Base-by-base conservation (phyloP, 2,329 filamentous ascomycete species). In the Pyrenophora teres region DNA sequence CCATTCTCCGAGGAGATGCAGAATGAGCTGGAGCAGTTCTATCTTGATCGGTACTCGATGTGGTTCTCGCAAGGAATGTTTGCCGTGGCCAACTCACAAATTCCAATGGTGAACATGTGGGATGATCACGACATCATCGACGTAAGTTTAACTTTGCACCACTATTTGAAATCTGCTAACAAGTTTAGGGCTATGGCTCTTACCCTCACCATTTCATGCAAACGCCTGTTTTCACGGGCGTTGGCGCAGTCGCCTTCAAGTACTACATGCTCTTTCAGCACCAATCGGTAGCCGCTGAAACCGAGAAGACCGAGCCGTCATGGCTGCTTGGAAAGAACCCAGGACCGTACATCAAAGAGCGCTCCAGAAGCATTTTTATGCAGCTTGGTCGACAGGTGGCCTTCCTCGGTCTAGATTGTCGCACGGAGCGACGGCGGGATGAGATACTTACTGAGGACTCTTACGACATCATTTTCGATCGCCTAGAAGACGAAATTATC, bases 201-300 rank as follows among this genome's bases (percentile, higher is more conserved):
- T 99, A 97, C 71, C 87, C 92, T 3, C 84, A 97, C 61, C 85
- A 90, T 60, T 94, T 96, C 67, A 97, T 97, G 91, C 85, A 83
- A 59, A 90, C 90, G 2, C 88, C 90, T 0, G 90, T 97, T 0
- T 96, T 99, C 70, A 88, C 87, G 2, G 94, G 95, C 0, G 75
- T 99, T 7, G 95, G 94, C 2, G 89, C 88, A 32, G 86, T 97
- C 42, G 93, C 93, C 0, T 97, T 94, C 83, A 99, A 99, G 73
- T 99, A 97, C 75, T 99, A 99, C 68, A 88, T 99, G 86, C 82
- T 99, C 7, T 99, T 99, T 77, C 94, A 99, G 73, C 94, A 99
- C 64, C 95, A 99, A 73, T 96, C 89, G 60, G 80, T 96, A 3
- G 77, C 85, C 0, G 84, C 87, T 39, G 94, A 99, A 76, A 91